Percentiles rank a stretch among this genome's conserved stretches.
Evolutionary conservation across 768 basidiomycete genomes (phyloP).

Genomic region (Chiua virens): DNA sequence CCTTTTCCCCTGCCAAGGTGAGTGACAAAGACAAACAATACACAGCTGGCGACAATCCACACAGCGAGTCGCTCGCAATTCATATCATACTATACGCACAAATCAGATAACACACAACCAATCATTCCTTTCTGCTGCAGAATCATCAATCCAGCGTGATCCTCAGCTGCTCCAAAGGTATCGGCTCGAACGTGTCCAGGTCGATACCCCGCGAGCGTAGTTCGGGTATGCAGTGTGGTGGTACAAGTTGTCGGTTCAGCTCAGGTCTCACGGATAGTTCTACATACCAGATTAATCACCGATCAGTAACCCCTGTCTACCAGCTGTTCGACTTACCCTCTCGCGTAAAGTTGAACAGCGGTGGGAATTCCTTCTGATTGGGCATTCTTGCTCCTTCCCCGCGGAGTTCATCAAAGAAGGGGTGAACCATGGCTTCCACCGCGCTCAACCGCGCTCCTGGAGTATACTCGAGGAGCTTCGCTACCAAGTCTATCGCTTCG

Average conservation of each 20-base stretch:
- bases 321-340: conserved; percentile 65
- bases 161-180: conserved; percentile 94
- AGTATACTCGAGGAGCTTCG: conserved; percentile 97
- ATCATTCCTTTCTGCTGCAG: conserved; percentile 26
- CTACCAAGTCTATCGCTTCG: conserved; percentile 95
- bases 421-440: conserved; percentile 88
- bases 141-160: conserved; percentile 84
- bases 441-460: conserved; percentile 89
- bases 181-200: conserved; percentile 91
- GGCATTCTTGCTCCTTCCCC: conserved; percentile 92
- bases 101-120: conserved; percentile 30
- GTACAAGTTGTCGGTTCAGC: conserved; percentile 88
- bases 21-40: conserved; percentile 20
- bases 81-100: conserved; percentile 38
- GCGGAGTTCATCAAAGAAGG: conserved; percentile 96
- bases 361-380: conserved; percentile 94
- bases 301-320: neutral
- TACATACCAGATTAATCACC: conserved; percentile 32
- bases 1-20: neutral
- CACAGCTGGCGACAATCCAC: conserved; percentile 29
- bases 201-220: conserved; percentile 83
- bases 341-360: conserved; percentile 91
- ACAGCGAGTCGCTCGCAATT: conserved; percentile 27
- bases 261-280: conserved; percentile 97
- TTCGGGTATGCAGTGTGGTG: conserved; percentile 85